phyloP scores from a whole-genome alignment of 2,329 filamentous ascomycete species.

The Orbilia oligospora region DNA sequence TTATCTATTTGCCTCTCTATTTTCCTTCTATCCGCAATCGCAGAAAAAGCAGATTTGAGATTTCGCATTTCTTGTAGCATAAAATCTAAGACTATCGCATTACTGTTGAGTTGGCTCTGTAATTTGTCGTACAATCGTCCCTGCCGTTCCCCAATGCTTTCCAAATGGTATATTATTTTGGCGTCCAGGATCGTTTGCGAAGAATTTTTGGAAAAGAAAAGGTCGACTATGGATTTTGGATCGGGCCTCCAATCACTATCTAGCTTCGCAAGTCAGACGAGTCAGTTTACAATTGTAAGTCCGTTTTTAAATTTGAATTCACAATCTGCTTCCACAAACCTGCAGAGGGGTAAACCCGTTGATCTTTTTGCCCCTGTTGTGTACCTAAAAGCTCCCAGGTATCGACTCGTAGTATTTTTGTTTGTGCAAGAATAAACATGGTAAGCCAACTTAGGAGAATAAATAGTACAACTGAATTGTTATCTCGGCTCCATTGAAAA shows the following conservation, averaged over 20 bases:
- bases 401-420: slow-evolving; percentile 21
- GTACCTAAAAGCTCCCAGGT: slow-evolving; percentile 32
- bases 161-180: slow-evolving; percentile 51
- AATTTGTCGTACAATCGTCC: slow-evolving; percentile 20
- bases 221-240: slow-evolving; percentile 33
- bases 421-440: slow-evolving; percentile 47
- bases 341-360: slow-evolving; percentile 20
- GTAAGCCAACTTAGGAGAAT: slow-evolving; percentile 40
- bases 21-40: slow-evolving; percentile 16
- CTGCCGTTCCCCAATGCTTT: slow-evolving; percentile 47
- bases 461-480: not conserved
- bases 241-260: slow-evolving; percentile 50
- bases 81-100: slow-evolving; percentile 28
- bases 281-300: slow-evolving; percentile 1
- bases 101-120: slow-evolving; percentile 51
- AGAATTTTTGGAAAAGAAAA: slow-evolving; percentile 51
- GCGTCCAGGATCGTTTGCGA: slow-evolving; percentile 54
- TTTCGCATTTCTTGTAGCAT: slow-evolving; percentile 38
- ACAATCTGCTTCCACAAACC: slow-evolving; percentile 31
- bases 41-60: slow-evolving; percentile 25
- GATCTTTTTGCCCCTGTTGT: not conserved
- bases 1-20: slow-evolving; percentile 38
- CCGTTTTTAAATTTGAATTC: not conserved
- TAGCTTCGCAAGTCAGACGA: slow-evolving; percentile 15
- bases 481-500: not conserved